Evolutionary conservation across 2,329 filamentous ascomycete species (phyloP).

Genomic region (Plectosphaerella sp.): DNA sequence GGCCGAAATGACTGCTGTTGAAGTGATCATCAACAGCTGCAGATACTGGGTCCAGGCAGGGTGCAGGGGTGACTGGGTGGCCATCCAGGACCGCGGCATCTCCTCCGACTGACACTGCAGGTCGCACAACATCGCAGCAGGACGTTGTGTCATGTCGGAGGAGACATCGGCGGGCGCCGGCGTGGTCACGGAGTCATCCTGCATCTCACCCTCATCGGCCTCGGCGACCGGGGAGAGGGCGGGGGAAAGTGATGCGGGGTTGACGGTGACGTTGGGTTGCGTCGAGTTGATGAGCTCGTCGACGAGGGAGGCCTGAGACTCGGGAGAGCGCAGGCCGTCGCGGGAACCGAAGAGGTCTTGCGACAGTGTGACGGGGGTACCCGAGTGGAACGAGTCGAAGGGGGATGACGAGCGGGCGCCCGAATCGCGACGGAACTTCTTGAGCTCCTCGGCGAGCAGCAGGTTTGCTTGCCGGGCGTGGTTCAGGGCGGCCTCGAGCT

Average conservation of each 20-base stretch:
- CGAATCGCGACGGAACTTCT: conserved; percentile 39
- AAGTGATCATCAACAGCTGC: conserved; percentile 58
- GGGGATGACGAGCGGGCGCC: conserved; percentile 36
- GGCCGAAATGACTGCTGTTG: conserved; percentile 64
- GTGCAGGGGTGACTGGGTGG: conserved; percentile 35
- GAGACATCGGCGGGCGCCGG: conserved; percentile 23
- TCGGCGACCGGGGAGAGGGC: conserved; percentile 49
- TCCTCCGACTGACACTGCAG: conserved; percentile 98
- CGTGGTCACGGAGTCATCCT: conserved; percentile 20
- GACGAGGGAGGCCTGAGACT: conserved; percentile 28
- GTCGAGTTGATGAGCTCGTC: conserved; percentile 39
- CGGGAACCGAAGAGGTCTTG: conserved; percentile 53
- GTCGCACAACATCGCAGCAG: conserved; percentile 99
- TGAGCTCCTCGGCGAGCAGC: conserved; percentile 44
- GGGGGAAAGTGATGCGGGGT: conserved; percentile 59
- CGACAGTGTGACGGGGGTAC: conserved; percentile 51
- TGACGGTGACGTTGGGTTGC: conserved; percentile 45
- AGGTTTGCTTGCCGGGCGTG: conserved; percentile 53
- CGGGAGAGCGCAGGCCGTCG: conserved; percentile 26
- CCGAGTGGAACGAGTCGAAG: conserved; percentile 34
- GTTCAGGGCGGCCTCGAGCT: conserved; percentile 60
- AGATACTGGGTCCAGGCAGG: conserved; percentile 40
- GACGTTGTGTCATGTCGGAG: conserved; percentile 99
- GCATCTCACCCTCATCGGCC: conserved; percentile 20
- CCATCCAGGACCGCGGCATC: conserved; percentile 42